phyloP scores from a whole-genome alignment of 805 yeast species.

The Dipodascopsis uninucleata region DNA sequence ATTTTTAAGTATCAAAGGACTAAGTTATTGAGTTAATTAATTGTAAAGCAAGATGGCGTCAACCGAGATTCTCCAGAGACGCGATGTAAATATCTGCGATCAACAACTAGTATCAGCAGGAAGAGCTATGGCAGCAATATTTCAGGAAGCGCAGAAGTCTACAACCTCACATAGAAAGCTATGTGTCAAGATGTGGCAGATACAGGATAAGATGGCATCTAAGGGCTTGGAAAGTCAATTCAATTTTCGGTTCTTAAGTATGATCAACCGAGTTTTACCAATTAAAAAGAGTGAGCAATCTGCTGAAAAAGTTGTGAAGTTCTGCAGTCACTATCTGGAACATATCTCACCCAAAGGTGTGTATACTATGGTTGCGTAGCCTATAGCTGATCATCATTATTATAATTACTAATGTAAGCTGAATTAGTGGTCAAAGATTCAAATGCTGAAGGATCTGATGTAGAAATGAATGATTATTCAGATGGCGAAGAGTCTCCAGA shows the following conservation, averaged over 20 bases:
- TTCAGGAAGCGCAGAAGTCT: conserved; percentile 74
- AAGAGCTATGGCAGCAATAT: too few relatives aligned
- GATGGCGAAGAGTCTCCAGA: conserved; percentile 39
- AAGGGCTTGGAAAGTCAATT: conserved; percentile 46
- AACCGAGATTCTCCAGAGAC: too few relatives aligned
- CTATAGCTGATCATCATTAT: too few relatives aligned
- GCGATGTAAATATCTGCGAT: too few relatives aligned
- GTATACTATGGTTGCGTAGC: not conserved
- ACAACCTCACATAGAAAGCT: conserved; percentile 76
- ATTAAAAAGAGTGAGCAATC: conserved; percentile 64
- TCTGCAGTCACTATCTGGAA: conserved; percentile 57
- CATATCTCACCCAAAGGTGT: conserved; percentile 37
- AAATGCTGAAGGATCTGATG: conserved; percentile 17
- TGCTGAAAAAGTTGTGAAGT: conserved; percentile 74
- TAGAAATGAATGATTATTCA: conserved; percentile 27
- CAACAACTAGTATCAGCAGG: too few relatives aligned
- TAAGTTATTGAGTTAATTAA: too few relatives aligned
- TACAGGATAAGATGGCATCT: conserved; percentile 54
- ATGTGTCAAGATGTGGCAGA: conserved; percentile 55
- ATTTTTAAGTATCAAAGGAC: too few relatives aligned
- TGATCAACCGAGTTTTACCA: conserved; percentile 62
- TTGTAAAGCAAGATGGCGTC: too few relatives aligned
- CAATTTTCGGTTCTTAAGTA: conserved; percentile 53
- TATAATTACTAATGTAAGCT: not conserved
- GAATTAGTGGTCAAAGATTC: conserved; percentile 15